A percentile compares a stretch with the other conserved stretches of the same genome.
Conservation (phyloP, 2,329 filamentous ascomycete genomes). For the Parascedosporium putredinis region DNA sequence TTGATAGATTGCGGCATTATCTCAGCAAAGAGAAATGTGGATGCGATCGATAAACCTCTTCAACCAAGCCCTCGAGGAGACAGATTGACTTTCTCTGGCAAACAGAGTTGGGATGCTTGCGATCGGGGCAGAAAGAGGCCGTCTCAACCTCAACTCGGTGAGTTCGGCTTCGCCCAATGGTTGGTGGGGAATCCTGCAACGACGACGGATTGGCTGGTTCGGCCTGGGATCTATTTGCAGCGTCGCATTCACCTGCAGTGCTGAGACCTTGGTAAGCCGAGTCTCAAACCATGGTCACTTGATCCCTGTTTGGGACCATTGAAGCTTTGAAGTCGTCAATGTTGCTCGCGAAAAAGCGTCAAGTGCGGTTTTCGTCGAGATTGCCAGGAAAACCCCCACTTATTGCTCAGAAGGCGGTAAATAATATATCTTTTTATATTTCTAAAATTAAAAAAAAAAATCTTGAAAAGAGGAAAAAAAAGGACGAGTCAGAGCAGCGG, state of each 20-base stretch:
- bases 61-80: no score
- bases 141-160: background rate
- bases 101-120: background rate
- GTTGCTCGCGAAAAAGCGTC: no score
- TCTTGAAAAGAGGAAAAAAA: no score
- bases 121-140: background rate
- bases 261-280: constrained; percentile 6
- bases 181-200: background rate
- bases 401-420: no score
- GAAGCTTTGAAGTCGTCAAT: no score
- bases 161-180: background rate
- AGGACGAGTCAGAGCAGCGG: no score
- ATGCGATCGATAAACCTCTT: no score
- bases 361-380: no score
- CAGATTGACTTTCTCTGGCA: no score
- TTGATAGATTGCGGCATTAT: background rate
- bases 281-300: constrained; percentile 1
- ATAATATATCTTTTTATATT: no score
- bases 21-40: background rate
- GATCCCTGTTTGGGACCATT: background rate
- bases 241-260: constrained; percentile 2
- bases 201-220: background rate
- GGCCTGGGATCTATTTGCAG: background rate
- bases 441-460: no score
- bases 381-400: no score